phyloP scores from a whole-genome alignment of 345 rosid species.

The Brassica cretica region DNA sequence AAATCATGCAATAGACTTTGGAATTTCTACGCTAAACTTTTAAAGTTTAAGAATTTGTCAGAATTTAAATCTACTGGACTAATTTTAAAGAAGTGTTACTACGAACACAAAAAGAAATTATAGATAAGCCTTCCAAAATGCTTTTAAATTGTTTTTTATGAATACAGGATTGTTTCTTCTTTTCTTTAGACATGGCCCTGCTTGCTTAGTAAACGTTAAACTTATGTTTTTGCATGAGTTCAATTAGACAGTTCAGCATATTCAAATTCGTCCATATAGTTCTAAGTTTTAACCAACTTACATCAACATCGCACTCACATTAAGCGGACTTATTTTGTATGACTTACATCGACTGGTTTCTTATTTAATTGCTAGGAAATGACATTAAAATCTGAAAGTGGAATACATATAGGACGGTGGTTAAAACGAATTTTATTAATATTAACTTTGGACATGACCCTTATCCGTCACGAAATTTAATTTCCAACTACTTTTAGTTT shows the following conservation, averaged over 20 bases:
- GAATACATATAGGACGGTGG: slow-evolving; percentile 4
- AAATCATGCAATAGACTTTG: too few relatives aligned
- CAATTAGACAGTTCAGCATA: not conserved
- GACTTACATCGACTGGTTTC: not conserved
- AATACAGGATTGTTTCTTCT: not conserved
- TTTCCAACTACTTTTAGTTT: not conserved
- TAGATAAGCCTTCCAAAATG: not conserved
- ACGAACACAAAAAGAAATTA: not conserved
- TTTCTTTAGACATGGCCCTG: not conserved
- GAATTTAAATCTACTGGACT: too few relatives aligned
- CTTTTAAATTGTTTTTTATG: not conserved
- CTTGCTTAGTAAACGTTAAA: not conserved
- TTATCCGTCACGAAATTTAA: slow-evolving; percentile 7
- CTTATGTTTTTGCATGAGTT: not conserved
- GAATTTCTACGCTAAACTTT: too few relatives aligned
- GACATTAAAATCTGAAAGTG: not conserved
- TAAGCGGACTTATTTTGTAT: not conserved
- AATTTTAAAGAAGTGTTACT: not conserved
- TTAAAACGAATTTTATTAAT: not conserved
- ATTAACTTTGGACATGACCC: not conserved
- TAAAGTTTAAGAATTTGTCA: too few relatives aligned
- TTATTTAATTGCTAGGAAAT: not conserved
- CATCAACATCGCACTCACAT: slow-evolving; percentile 1
- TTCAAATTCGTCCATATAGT: not conserved
- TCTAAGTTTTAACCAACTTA: not conserved